These are phyloP conservation scores for Sanghuangporus sanghuang DNA, from an alignment of 1,284 basidiomycete species.

Conservation along the genomic window DNA sequence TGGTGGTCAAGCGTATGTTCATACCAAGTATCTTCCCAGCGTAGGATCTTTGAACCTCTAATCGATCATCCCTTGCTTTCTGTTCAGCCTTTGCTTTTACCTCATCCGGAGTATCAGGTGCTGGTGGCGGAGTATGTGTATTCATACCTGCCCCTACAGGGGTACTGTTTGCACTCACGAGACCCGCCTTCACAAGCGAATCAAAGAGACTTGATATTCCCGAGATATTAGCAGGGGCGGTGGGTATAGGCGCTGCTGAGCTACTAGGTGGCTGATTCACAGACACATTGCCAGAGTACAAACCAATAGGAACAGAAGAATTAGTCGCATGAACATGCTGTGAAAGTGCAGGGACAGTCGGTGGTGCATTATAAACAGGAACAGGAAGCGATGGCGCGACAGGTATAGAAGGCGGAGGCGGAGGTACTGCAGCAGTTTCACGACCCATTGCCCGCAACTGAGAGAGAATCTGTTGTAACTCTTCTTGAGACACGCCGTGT, in stretches of 20 bases:
- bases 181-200: slow-evolving; percentile 67
- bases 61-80: slow-evolving; percentile 33
- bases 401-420: slow-evolving; percentile 29
- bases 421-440: slow-evolving; percentile 29
- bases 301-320: slow-evolving; percentile 21
- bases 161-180: slow-evolving; percentile 50
- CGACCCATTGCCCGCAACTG: slow-evolving; percentile 70
- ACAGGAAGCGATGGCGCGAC: slow-evolving; percentile 20
- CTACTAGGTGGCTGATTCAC: slow-evolving; percentile 16
- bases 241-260: slow-evolving; percentile 15
- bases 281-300: slow-evolving; percentile 20
- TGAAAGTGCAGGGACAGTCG: slow-evolving; percentile 19
- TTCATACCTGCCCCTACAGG: slow-evolving; percentile 39
- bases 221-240: slow-evolving; percentile 15
- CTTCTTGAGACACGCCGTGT: slow-evolving; percentile 73
- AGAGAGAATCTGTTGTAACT: slow-evolving; percentile 73
- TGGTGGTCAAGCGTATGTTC: slow-evolving; percentile 61
- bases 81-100: slow-evolving; percentile 32
- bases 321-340: slow-evolving; percentile 26
- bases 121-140: slow-evolving; percentile 24
- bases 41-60: slow-evolving; percentile 57
- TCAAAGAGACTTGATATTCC: slow-evolving; percentile 59
- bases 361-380: slow-evolving; percentile 20
- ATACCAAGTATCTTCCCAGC: slow-evolving; percentile 66
- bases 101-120: slow-evolving; percentile 38